Evolutionary conservation across 495 filamentous ascomycete species (phyloP).

Genomic region (Astrothelium macrocarpum): DNA sequence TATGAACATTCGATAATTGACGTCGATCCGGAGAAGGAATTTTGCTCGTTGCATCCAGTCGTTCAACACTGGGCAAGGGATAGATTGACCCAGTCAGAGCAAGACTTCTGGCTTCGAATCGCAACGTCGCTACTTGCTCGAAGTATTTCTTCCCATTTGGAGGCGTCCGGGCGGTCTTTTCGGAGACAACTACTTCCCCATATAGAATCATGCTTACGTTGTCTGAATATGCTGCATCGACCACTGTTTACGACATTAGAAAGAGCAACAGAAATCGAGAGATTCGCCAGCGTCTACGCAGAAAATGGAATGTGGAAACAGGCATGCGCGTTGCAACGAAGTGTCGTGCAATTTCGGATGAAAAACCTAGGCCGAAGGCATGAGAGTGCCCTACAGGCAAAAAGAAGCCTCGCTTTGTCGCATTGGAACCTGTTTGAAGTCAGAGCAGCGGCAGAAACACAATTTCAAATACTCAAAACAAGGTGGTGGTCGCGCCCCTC

Average conservation of each 20-base stretch:
- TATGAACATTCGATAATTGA: constrained; percentile 23
- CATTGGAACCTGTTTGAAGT: constrained; percentile 21
- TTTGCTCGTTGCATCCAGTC: constrained; percentile 30
- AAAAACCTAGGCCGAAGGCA: constrained; percentile 15
- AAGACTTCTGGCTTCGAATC: constrained; percentile 8
- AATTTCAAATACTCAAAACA: constrained; percentile 8
- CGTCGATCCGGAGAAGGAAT: constrained; percentile 13
- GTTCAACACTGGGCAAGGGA: constrained; percentile 32
- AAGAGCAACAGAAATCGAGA: constrained; percentile 11
- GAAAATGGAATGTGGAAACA: constrained; percentile 19
- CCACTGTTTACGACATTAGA: constrained; percentile 12
- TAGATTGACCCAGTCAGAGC: constrained; percentile 13
- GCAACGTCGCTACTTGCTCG: constrained; percentile 18
- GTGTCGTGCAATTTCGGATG: constrained; percentile 12
- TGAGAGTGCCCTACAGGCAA: constrained; percentile 14
- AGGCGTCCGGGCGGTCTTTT: constrained; percentile 11
- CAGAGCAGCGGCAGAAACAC: constrained; percentile 9
- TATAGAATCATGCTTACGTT: constrained; percentile 24
- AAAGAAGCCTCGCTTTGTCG: constrained; percentile 18
- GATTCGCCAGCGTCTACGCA: constrained; percentile 15
- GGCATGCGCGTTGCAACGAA: constrained; percentile 13
- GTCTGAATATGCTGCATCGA: not conserved
- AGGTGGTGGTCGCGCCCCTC: constrained; percentile 9
- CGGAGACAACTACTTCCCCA: constrained; percentile 26
- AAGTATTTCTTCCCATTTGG: constrained; percentile 18